Evolutionary conservation across 352 stramenopile genomes (phyloP), one percentile per base, ranked within the genome.

Genomic region (Phytophthora kernoviae): DNA sequence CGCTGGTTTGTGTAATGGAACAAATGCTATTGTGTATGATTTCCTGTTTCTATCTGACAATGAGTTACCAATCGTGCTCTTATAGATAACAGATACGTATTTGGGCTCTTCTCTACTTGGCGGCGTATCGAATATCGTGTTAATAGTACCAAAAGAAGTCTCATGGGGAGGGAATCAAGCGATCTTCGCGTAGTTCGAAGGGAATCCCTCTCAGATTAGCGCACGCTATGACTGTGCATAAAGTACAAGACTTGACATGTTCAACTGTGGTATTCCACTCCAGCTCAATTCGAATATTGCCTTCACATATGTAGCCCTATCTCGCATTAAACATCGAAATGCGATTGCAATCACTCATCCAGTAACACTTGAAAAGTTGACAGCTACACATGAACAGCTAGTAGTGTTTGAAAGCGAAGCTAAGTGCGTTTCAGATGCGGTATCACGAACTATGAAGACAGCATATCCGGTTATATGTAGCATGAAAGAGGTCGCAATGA

Each of bases 1-100:
- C 2, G 37, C 37, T 43, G 37, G 37, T 22, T 8, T 43, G 37
- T 43, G 37, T 43, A 43, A 43, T 43, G 37, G 37, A 3, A 43
- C 37, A 43, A 43, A 43, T 8, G 37, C 8, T 17, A 7, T 43
- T 2, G 37, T 43, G 37, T 39, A 39, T n/a, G 33, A 39, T n/a
- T 14, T 39, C 2, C 4, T 39, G 9, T 39, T 39, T 39, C 4
- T 39, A 8, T 39, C 24, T 12, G 9, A n/a, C 14, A 17, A 8
- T 14, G 33, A 39, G 9, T 14, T 39, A n/a, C 33, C 33, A 39
- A 39, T 39, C 9, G 9, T 39, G 2, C 33, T 39, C 9, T 4
- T 39, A 4, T 8, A 39, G 11, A 39, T 39, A 17, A 39, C 9
- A 17, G 33, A 39, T 39, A 2, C 11, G 10, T 39, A 39, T 39